Evolutionary conservation across 163 green algal genomes (phyloP).

Genomic region (Trebouxia gelatinosa): DNA sequence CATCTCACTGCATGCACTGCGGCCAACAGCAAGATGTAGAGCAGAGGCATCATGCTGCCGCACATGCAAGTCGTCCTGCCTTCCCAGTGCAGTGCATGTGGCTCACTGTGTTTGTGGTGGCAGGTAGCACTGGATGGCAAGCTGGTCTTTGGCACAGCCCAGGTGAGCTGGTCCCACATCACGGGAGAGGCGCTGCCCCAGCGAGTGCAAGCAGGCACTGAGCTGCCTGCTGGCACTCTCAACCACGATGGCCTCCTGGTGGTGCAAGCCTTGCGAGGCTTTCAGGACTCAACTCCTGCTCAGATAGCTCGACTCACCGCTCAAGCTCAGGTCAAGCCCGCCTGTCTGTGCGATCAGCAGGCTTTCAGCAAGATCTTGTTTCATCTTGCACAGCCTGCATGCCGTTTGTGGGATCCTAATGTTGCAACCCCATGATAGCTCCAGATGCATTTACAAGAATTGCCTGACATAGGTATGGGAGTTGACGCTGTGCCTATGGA

Average conservation of each 20-base stretch:
- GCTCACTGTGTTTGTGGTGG: too few relatives aligned
- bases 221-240: slow-evolving; percentile 73
- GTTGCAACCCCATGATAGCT: neutral
- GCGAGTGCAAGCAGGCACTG: slow-evolving; percentile 49
- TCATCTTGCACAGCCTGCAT: neutral
- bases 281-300: slow-evolving; percentile 79
- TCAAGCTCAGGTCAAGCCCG: slow-evolving; percentile 62
- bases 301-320: slow-evolving; percentile 84
- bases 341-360: neutral
- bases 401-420: neutral
- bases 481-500: too few relatives aligned
- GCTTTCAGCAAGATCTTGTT: neutral
- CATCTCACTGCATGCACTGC: too few relatives aligned
- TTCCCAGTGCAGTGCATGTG: too few relatives aligned
- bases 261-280: slow-evolving; percentile 52
- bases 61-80: too few relatives aligned
- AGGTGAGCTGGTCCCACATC: slow-evolving; percentile 84
- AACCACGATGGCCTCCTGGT: slow-evolving; percentile 84
- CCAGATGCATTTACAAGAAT: too few relatives aligned
- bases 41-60: too few relatives aligned
- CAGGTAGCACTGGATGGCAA: slow-evolving; percentile 60
- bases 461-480: too few relatives aligned
- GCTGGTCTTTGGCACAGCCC: slow-evolving; percentile 50
- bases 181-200: slow-evolving; percentile 81
- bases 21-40: too few relatives aligned